Evolutionary conservation across 768 basidiomycete species (phyloP).

Genomic region (Filobasidium floriforme): DNA sequence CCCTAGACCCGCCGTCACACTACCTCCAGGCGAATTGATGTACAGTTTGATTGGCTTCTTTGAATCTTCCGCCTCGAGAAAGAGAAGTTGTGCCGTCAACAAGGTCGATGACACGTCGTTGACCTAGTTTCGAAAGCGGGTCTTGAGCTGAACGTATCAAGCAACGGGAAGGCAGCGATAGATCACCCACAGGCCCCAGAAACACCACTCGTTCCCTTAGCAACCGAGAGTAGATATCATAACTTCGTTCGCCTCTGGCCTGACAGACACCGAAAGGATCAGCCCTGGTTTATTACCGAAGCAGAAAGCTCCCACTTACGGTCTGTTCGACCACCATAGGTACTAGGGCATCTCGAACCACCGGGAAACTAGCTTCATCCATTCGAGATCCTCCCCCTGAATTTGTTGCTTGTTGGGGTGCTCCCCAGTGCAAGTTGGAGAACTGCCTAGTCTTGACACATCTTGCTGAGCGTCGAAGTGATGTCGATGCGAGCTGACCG

Average conservation of each 20-base stretch:
- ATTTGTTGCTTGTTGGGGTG: too few species aligned
- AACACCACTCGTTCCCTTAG: slow-evolving; percentile 91
- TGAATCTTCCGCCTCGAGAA: slow-evolving; percentile 91
- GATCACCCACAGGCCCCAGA: slow-evolving; percentile 65
- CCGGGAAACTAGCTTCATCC: slow-evolving; percentile 27
- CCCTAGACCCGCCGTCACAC: slow-evolving; percentile 88
- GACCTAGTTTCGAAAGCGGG: slow-evolving; percentile 54
- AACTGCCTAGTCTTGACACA: too few species aligned
- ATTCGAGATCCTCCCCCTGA: too few species aligned
- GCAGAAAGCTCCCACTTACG: slow-evolving; percentile 47
- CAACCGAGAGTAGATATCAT: slow-evolving; percentile 92
- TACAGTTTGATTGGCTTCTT: slow-evolving; percentile 91
- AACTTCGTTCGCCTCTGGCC: slow-evolving; percentile 47
- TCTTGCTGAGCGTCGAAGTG: too few species aligned
- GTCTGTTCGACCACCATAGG: slow-evolving; percentile 93
- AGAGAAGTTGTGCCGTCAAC: slow-evolving; percentile 83
- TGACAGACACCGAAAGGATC: slow-evolving; percentile 10
- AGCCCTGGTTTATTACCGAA: not conserved
- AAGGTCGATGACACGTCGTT: slow-evolving; percentile 81
- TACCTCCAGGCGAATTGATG: slow-evolving; percentile 93
- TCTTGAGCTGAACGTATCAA: not conserved
- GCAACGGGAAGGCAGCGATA: not conserved
- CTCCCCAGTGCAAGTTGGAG: too few species aligned
- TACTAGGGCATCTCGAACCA: slow-evolving; percentile 51
- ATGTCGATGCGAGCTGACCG: too few species aligned